A percentile compares a stretch with the other conserved stretches of the same genome.
These are phyloP conservation scores for Russula compacta DNA, from an alignment of 768 basidiomycete species.

Conservation along the genomic window DNA sequence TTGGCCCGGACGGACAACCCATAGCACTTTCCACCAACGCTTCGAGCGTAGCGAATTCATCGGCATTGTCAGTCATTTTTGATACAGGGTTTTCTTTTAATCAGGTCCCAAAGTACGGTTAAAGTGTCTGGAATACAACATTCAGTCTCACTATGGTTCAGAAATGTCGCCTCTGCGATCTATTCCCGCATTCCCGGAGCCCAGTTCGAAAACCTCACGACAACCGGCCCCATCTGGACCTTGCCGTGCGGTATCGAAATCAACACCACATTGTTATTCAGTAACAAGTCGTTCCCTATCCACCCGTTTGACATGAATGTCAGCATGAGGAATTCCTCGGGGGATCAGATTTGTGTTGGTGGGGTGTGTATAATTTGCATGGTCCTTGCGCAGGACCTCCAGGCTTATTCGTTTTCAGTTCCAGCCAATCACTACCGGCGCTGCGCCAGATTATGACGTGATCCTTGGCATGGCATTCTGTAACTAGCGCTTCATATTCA, in stretches of 20 bases:
- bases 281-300: slow-evolving; percentile 46
- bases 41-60: slow-evolving; percentile 29
- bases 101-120: slow-evolving; percentile 44
- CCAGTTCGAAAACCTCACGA: slow-evolving; percentile 32
- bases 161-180: slow-evolving; percentile 47
- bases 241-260: slow-evolving; percentile 57
- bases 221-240: slow-evolving; percentile 43
- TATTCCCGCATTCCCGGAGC: slow-evolving; percentile 50
- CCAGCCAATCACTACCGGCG: slow-evolving; percentile 52
- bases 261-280: slow-evolving; percentile 57
- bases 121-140: slow-evolving; percentile 2
- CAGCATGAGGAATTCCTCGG: slow-evolving; percentile 18
- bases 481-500: slow-evolving; percentile 27
- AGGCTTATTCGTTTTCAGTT: slow-evolving; percentile 36
- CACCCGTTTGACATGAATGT: slow-evolving; percentile 55
- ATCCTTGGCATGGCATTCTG: slow-evolving; percentile 69
- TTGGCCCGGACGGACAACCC: slow-evolving; percentile 48
- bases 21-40: slow-evolving; percentile 42
- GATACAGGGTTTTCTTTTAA: slow-evolving; percentile 66
- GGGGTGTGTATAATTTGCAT: slow-evolving; percentile 31
- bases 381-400: neutral
- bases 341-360: slow-evolving; percentile 31
- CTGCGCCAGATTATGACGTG: slow-evolving; percentile 47
- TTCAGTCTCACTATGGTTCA: slow-evolving; percentile 22
- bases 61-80: slow-evolving; percentile 49